phyloP scores from a whole-genome alignment of 257 asterid species.

The Ballota nigra region DNA sequence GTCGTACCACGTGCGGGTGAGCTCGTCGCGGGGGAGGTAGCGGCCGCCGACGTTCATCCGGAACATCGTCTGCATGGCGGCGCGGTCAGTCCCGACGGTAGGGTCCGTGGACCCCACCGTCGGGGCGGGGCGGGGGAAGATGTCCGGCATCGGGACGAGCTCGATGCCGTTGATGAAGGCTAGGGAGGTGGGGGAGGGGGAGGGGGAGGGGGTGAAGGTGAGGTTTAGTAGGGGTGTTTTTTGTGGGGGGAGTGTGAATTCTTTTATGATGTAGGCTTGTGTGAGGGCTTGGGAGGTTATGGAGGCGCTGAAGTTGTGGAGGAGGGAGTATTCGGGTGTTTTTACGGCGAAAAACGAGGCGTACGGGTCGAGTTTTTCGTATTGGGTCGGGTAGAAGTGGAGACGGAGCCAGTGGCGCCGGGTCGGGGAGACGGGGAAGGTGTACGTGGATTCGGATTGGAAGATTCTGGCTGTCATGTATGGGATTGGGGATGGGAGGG shows the following conservation, averaged over 20 bases:
- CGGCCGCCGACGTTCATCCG: conserved; percentile 73
- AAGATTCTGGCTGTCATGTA: conserved; percentile 74
- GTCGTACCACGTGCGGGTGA: conserved; percentile 63
- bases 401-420: conserved; percentile 65
- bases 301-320: conserved; percentile 63
- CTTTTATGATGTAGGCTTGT: conserved; percentile 56
- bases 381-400: conserved; percentile 67
- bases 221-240: conserved; percentile 38
- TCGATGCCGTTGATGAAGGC: conserved; percentile 83
- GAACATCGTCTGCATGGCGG: conserved; percentile 54
- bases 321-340: conserved; percentile 43
- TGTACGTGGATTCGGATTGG: conserved; percentile 40
- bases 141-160: conserved; percentile 54
- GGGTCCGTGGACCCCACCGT: conserved; percentile 42
- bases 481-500: conserved; percentile 62
- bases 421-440: conserved; percentile 36
- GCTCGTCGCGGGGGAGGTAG: conserved; percentile 46
- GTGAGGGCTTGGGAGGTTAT: conserved; percentile 54
- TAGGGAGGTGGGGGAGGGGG: too few relatives aligned
- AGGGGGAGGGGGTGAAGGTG: conserved; percentile 53
- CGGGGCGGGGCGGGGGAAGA: conserved; percentile 41
- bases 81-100: conserved; percentile 24
- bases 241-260: conserved; percentile 33
- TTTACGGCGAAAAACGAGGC: conserved; percentile 47
- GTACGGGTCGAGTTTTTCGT: conserved; percentile 28